Conservation (phyloP, 2,329 filamentous ascomycete genomes). For the Fusarium xyrophilum region DNA sequence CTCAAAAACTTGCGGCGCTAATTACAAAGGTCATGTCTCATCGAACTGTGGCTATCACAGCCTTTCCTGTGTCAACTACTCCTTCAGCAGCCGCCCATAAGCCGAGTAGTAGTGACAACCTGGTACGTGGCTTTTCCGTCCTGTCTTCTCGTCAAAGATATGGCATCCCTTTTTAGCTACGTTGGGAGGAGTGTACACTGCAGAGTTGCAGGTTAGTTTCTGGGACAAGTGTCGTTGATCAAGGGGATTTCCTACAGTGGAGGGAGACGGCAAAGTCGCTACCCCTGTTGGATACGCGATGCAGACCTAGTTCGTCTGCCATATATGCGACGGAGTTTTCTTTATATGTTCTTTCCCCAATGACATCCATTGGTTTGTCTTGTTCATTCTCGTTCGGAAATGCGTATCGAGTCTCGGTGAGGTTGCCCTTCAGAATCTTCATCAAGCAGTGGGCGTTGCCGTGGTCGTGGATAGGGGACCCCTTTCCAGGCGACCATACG, state of each 20-base stretch:
- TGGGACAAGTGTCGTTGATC: slow-evolving; percentile 42
- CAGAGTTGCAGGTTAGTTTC: slow-evolving; percentile 42
- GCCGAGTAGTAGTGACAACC: slow-evolving; percentile 76
- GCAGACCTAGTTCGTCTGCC: slow-evolving; percentile 86
- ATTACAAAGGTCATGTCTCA: slow-evolving; percentile 33
- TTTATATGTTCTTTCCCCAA: slow-evolving; percentile 70
- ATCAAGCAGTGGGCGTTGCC: slow-evolving; percentile 91
- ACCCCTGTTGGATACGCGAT: slow-evolving; percentile 80
- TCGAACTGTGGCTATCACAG: slow-evolving; percentile 13
- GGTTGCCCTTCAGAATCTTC: slow-evolving; percentile 80
- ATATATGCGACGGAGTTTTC: slow-evolving; percentile 86
- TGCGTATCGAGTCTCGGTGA: slow-evolving; percentile 82
- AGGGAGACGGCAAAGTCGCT: slow-evolving; percentile 82
- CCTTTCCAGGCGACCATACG: slow-evolving; percentile 86
- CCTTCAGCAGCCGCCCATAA: slow-evolving; percentile 59
- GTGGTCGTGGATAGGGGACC: slow-evolving; percentile 87
- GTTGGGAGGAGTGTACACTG: slow-evolving; percentile 87
- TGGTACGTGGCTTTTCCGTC: slow-evolving; percentile 73
- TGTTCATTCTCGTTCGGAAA: slow-evolving; percentile 65
- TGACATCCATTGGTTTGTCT: slow-evolving; percentile 66
- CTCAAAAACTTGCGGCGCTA: slow-evolving; percentile 22
- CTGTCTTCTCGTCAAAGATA: slow-evolving; percentile 79
- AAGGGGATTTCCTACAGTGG: slow-evolving; percentile 62
- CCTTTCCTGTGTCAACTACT: slow-evolving; percentile 33
- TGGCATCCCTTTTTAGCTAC: slow-evolving; percentile 83